A percentile compares a stretch with the other conserved stretches of the same genome.
phyloP scores from a whole-genome alignment of 176 grass and related monocot genomes.

The Eleusine indica region DNA sequence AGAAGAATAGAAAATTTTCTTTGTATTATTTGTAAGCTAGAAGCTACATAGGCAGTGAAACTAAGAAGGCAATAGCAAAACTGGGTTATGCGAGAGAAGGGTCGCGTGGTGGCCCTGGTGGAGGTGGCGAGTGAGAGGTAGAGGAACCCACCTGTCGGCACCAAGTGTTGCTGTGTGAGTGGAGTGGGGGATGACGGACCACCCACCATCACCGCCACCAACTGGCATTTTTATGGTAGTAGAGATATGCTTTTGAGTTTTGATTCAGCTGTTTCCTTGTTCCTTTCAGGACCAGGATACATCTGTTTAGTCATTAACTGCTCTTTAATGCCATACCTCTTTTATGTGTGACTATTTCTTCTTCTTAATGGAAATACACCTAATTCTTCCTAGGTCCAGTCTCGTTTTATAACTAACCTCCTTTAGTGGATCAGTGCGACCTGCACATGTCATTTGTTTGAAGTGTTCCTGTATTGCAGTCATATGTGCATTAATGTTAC shows the following conservation, averaged over 20 bases:
- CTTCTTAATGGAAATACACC: neutral
- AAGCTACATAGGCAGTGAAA: too few species aligned
- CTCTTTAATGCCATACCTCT: neutral
- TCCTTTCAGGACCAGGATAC: constrained; percentile 27
- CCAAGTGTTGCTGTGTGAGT: too few species aligned
- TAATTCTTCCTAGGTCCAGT: neutral
- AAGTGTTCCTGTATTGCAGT: constrained; percentile 29
- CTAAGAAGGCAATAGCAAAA: too few species aligned
- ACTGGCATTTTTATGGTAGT: too few species aligned
- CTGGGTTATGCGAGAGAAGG: too few species aligned
- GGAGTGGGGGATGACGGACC: too few species aligned
- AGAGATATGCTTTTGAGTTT: constrained; percentile 28
- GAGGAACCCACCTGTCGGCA: too few species aligned
- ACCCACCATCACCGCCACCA: too few species aligned
- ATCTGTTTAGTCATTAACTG: constrained; percentile 9
- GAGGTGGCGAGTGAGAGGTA: too few species aligned
- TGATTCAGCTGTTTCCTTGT: constrained; percentile 35
- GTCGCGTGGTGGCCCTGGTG: too few species aligned
- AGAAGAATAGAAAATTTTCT: too few species aligned
- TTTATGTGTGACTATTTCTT: neutral
- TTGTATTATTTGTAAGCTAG: too few species aligned
- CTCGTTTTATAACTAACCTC: neutral
- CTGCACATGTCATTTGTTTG: constrained; percentile 10
- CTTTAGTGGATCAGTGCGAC: constrained; percentile 16
- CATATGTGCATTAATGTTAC: constrained; percentile 24